These are phyloP conservation scores for Hypholoma sublateritium DNA, from an alignment of 768 basidiomycete species.

Conservation along the genomic window DNA sequence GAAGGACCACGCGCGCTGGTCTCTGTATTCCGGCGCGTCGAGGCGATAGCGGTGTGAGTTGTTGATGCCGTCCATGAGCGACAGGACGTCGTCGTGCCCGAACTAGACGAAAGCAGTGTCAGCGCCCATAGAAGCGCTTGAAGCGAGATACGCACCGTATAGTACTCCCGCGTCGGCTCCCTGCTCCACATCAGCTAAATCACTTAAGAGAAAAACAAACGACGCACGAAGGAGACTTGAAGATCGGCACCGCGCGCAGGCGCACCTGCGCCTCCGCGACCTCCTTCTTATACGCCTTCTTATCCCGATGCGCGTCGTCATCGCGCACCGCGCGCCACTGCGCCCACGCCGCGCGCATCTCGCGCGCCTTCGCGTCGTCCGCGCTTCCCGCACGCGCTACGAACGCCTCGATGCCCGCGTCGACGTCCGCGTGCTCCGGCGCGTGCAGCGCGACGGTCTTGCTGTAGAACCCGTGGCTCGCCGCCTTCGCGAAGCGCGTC, in stretches of 20 bases:
- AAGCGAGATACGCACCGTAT: conserved; percentile 9
- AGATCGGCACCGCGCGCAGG: conserved; percentile 16
- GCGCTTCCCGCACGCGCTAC: not conserved
- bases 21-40: not conserved
- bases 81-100: conserved; percentile 19
- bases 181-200: not conserved
- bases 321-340: conserved; percentile 13
- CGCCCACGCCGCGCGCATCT: conserved; percentile 14
- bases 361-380: conserved; percentile 9
- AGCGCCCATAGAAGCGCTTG: not conserved
- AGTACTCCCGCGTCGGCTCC: conserved; percentile 19
- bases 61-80: conserved; percentile 14
- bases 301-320: conserved; percentile 9
- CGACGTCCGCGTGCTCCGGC: conserved; percentile 1
- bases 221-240: conserved; percentile 13
- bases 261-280: not conserved
- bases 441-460: not conserved
- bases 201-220: not conserved
- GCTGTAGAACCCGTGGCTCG: conserved; percentile 3
- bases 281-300: conserved; percentile 8
- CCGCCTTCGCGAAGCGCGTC: conserved; percentile 17
- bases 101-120: conserved; percentile 9
- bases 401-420: conserved; percentile 10
- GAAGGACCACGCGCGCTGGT: conserved; percentile 12
- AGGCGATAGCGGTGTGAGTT: not conserved